Percentiles rank a stretch among this genome's conserved stretches.
These are phyloP conservation scores for Akebia trifoliata DNA, from an alignment of 164 flowering plant genomes.

Conservation along the genomic window DNA sequence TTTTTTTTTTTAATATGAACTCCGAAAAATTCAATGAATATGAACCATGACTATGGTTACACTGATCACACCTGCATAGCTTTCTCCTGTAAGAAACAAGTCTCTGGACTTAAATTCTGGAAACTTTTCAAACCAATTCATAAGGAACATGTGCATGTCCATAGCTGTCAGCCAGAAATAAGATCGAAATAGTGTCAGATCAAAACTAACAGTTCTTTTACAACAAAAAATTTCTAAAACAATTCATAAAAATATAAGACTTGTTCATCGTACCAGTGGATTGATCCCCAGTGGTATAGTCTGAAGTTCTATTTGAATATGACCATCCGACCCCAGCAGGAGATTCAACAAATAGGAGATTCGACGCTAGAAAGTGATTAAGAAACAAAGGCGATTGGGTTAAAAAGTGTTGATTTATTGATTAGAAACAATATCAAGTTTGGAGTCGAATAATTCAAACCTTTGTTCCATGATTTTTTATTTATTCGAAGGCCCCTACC, in stretches of 20 bases:
- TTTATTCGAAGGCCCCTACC: constrained; percentile 82
- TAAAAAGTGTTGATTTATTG: not conserved
- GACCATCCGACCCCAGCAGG: constrained; percentile 99
- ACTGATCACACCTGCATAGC: constrained; percentile 76
- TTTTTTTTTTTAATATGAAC: not conserved
- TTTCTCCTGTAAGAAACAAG: constrained; percentile 89
- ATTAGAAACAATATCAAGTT: not conserved
- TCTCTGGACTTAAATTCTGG: constrained; percentile 60
- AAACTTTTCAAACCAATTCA: constrained; percentile 77
- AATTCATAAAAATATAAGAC: not conserved
- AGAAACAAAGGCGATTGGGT: not conserved
- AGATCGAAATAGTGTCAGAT: not conserved
- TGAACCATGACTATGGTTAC: not conserved
- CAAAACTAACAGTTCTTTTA: not conserved
- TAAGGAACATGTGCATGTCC: constrained; percentile 66
- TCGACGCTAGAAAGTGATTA: constrained; percentile 53
- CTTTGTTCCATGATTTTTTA: constrained; percentile 86
- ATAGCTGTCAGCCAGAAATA: constrained; percentile 57
- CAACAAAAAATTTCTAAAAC: not conserved
- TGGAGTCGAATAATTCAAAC: constrained; percentile 20
- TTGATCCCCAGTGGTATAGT: constrained; percentile 72
- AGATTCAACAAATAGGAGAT: constrained; percentile 90
- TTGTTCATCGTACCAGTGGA: constrained; percentile 56
- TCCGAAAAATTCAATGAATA: not conserved
- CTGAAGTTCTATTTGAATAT: constrained; percentile 79